Conservation (phyloP, 192 early-diverging fungal genomes). For the Spinellus fusiger region DNA sequence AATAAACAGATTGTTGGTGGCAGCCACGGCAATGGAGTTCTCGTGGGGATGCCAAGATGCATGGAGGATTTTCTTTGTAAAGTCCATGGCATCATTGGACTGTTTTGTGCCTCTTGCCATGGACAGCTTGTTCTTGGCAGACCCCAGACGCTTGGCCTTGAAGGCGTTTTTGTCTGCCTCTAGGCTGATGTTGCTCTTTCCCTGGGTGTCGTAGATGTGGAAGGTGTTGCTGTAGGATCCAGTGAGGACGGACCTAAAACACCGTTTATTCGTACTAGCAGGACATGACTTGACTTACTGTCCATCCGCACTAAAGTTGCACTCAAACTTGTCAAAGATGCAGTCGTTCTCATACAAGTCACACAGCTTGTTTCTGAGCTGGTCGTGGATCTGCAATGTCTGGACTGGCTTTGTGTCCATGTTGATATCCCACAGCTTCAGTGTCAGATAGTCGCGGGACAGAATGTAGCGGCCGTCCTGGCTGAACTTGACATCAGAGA, state of each 20-base stretch:
- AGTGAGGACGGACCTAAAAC: constrained; percentile 72
- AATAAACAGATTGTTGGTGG: constrained; percentile 98
- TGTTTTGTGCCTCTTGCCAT: constrained; percentile 1
- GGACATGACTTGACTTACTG: constrained; percentile 55
- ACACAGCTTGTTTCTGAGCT: constrained; percentile 91
- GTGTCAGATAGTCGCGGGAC: constrained; percentile 93
- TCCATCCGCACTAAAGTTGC: constrained; percentile 93
- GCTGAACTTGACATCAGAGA: constrained; percentile 95
- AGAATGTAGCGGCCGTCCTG: constrained; percentile 95
- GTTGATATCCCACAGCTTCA: constrained; percentile 99
- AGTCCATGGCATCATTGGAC: constrained; percentile 82
- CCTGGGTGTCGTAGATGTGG: constrained; percentile 86
- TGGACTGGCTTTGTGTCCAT: constrained; percentile 93
- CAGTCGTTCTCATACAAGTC: constrained; percentile 99
- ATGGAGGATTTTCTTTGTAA: constrained; percentile 95
- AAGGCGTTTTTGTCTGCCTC: constrained; percentile 99
- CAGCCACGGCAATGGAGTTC: constrained; percentile 95
- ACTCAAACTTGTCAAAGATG: constrained; percentile 99
- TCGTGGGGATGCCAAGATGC: constrained; percentile 98
- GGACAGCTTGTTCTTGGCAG: constrained; percentile 69
- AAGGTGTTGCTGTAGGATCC: constrained; percentile 99
- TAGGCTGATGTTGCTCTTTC: constrained; percentile 75
- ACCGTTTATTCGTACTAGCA: neutral
- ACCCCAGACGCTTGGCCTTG: constrained; percentile 86
- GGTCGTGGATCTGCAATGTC: constrained; percentile 95